Base-by-base conservation (phyloP, 2,329 filamentous ascomycete species). In the Cercospora sp. region DNA sequence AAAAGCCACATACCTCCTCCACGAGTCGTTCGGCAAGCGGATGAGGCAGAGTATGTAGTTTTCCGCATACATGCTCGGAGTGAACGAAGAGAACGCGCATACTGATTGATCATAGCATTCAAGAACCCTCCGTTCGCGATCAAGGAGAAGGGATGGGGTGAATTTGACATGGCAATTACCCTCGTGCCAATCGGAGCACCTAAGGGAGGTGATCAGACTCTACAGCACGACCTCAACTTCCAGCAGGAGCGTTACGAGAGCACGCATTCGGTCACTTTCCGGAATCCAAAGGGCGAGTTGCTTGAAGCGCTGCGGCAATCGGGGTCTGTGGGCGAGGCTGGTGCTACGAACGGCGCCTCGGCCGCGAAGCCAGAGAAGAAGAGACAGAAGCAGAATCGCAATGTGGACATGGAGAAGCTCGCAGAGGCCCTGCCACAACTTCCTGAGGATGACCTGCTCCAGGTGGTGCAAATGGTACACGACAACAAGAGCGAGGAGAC, bases 391-490 rank as follows among this genome's bases (percentile, higher is more conserved):
- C 72, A 72, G 51, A 75, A 73, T 61, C 75, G 75, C 51, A 78
- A 87, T 81, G 84, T 91, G 73, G 95, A 99, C 80, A 95, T 97
- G 84, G 95, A 99, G 84, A 98, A 97, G 85, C 88, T 99, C 75
- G 95, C 94, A 33, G 94, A 98, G 68, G 93, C 91, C 0, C 84
- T 99, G 67, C 89, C 94, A 79, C 93, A 92, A 83, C 88, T 99
- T 28, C 87, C 88, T 72, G 95, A 99, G 83, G 95, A 99, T 73
- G 94, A 98, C 76, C 84, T 99, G 51, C 85, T 99, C 69, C 92
- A 95, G 74, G 93, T 98, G 26, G 96, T 99, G 69, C 94, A 98
- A 83, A 90, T 99, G 88, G 94, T 99, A 70, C 95, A 98, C 80
- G 95, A 99, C 82, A 92, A 97, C 83, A 98, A 98, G 85, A 90